Evolutionary conservation across 192 early-diverging fungal genomes (phyloP), one percentile per base, ranked within the genome.

Genomic region (Backusella sp.): DNA sequence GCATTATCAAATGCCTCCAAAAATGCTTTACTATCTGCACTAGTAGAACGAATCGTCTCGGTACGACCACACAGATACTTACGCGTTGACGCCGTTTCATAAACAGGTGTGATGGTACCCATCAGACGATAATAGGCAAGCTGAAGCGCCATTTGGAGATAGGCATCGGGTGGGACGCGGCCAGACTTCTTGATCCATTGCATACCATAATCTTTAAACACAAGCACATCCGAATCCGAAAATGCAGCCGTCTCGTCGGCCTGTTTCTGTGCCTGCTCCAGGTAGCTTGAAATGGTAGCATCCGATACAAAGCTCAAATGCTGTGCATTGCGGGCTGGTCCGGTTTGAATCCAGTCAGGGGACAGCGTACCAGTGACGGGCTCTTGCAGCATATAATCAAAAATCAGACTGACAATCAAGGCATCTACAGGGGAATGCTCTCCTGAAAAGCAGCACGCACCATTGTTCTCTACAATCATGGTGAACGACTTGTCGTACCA

Each of bases 401-500:
- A 76, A 0, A 83, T 26, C 23, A 68, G 73, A 56, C 79, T 80
- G 5, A 70, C 75, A 15, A 68, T 77, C 36, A 80, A 67, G 23
- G 76, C 72, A 72, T 73, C 77, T 0, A 41, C 23, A 70, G 79
- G 79, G 26, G 79, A 80, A 12, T 80, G 79, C 37, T 93, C 92
- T 28, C 92, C 92, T 66, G 88, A 73, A 35, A 90, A 81, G 5
- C 83, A 85, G 26, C 84, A 86, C 11, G 87, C 81, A 37, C 94
- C 96, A 79, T 93, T 94, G 73, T 90, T 88, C 69, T 92, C 91
- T 53, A 95, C 83, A 46, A 88, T 79, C 37, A 94, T 70, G 17
- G 83, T 90, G 21, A 93, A 69, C 7, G 86, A 86, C 79, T 95
- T 97, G 82, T 97, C 96, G 75, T 92, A 95, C 96, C 96, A 97